Evolutionary conservation across 805 yeast species (phyloP).

Genomic region (Brettanomyces naardenensis): DNA sequence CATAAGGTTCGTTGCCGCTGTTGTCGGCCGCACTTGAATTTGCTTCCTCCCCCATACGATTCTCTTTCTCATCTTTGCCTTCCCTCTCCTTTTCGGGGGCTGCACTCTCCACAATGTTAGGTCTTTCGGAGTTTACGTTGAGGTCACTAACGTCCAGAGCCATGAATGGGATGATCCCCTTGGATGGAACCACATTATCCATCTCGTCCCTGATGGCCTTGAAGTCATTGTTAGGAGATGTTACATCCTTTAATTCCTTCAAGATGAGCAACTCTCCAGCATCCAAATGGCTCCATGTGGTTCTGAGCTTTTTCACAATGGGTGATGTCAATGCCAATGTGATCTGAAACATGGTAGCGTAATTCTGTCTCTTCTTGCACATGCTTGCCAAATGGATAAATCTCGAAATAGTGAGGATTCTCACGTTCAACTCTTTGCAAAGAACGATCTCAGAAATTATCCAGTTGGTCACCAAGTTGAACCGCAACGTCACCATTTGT

Average conservation of each 20-base stretch:
- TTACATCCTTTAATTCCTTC: constrained; percentile 58
- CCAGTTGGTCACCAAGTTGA: constrained; percentile 88
- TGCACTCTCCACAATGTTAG: constrained; percentile 32
- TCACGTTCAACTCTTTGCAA: constrained; percentile 50
- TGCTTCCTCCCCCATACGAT: constrained; percentile 9
- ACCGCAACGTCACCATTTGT: constrained; percentile 74
- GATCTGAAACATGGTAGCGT: constrained; percentile 81
- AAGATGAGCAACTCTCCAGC: constrained; percentile 65
- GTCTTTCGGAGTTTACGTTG: constrained; percentile 61
- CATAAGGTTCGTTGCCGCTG: constrained; percentile 21
- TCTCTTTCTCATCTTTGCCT: constrained; percentile 2
- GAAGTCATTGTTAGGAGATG: constrained; percentile 73
- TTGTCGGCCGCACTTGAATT: constrained; percentile 1
- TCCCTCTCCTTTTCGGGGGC: neutral
- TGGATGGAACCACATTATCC: constrained; percentile 44
- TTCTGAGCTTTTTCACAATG: constrained; percentile 47
- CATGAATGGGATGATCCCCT: constrained; percentile 85
- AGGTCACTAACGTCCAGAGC: constrained; percentile 82
- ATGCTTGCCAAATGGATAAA: constrained; percentile 81
- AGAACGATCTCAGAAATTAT: constrained; percentile 78
- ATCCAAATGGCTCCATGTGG: constrained; percentile 69
- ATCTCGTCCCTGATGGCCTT: constrained; percentile 55
- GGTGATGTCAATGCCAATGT: constrained; percentile 71
- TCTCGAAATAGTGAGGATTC: constrained; percentile 68
- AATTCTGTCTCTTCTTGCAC: constrained; percentile 69